A percentile compares a stretch with the other conserved stretches of the same genome.
Evolutionary conservation across 2,329 filamentous ascomycete genomes (phyloP).

Genomic region (Hawksworthiomyces lignivorus): DNA sequence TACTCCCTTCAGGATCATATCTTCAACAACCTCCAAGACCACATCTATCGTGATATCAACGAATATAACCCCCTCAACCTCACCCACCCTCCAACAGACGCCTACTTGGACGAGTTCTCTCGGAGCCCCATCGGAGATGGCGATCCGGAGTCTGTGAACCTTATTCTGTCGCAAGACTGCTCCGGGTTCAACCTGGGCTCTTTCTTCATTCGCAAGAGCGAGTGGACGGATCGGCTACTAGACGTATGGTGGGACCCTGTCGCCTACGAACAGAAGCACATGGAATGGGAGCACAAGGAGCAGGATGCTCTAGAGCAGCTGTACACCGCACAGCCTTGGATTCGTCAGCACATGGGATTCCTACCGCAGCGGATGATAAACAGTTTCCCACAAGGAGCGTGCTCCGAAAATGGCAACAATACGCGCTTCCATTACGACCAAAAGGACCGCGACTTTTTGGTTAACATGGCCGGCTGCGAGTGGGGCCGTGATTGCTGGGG

Average conservation of each 20-base stretch:
- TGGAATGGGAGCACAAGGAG: constrained; percentile 99
- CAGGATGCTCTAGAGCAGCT: constrained; percentile 92
- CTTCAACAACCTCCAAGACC: constrained; percentile 67
- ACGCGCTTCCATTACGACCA: constrained; percentile 78
- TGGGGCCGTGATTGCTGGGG: constrained; percentile 97
- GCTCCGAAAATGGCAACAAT: constrained; percentile 68
- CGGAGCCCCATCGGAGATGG: constrained; percentile 71
- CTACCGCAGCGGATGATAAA: constrained; percentile 88
- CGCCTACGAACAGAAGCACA: constrained; percentile 94
- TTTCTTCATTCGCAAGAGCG: constrained; percentile 79
- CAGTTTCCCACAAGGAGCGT: constrained; percentile 86
- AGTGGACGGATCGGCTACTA: constrained; percentile 84
- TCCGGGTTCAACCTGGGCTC: constrained; percentile 93
- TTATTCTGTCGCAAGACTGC: constrained; percentile 89
- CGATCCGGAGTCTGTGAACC: constrained; percentile 68
- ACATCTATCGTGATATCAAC: constrained; percentile 93
- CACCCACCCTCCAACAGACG: constrained; percentile 66
- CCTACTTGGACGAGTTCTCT: constrained; percentile 69
- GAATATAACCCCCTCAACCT: constrained; percentile 93
- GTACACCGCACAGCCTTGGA: constrained; percentile 87
- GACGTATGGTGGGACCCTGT: constrained; percentile 99
- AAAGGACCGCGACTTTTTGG: constrained; percentile 80
- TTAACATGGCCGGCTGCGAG: constrained; percentile 98
- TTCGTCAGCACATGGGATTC: constrained; percentile 81
- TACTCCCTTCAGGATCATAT: constrained; percentile 86